Evolutionary conservation across 140 eudicot species (phyloP), one percentile per base, ranked within the genome.

Genomic region (Ambrosia hybrid): DNA sequence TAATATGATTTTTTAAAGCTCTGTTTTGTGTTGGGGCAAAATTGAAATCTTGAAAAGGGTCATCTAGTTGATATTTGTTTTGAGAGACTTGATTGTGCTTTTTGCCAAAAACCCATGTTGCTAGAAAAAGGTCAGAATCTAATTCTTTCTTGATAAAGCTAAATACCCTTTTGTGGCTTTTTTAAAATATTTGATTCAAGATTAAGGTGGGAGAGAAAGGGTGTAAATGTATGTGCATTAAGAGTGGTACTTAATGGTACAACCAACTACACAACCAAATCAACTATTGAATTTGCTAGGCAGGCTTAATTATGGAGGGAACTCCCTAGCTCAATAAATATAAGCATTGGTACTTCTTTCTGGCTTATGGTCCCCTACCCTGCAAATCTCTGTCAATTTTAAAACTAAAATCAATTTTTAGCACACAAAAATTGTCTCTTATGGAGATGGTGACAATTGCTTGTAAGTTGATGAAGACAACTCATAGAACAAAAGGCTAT

Each of bases 281-380:
- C 14, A 66, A 79, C 65, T 0, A 73, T 66, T 65, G 72, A 77
- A 60, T 77, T 62, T 77, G 57, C 37, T 68, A 68, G 76, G 55
- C 70, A 51, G 76, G 76, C 41, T 49, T 63, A 65, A 39, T 77
- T 51, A 70, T 61, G 72, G 72, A 77, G 76, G 81, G 76, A 77
- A 70, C 49, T 69, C 49, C 76, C 70, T 68, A 59, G 81, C 76
- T 76, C 75, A 79, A 59, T 79, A 79, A 73, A 73, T 79, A 73
- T 76, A 74, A 77, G 58, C 51, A 53, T 77, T 71, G 79, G 83
- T 84, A 84, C 89, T 84, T 65, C 9, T 75, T 79, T 73, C 79
- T 79, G 83, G 83, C 72, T 78, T 41, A 72, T 84, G 89, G 89
- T 81, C 89, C 89, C 86, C 83, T 74, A 70, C 71, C 77, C 89